Evolutionary conservation across 2,329 filamentous ascomycete species (phyloP).

Genomic region (Cladophialophora immunda): DNA sequence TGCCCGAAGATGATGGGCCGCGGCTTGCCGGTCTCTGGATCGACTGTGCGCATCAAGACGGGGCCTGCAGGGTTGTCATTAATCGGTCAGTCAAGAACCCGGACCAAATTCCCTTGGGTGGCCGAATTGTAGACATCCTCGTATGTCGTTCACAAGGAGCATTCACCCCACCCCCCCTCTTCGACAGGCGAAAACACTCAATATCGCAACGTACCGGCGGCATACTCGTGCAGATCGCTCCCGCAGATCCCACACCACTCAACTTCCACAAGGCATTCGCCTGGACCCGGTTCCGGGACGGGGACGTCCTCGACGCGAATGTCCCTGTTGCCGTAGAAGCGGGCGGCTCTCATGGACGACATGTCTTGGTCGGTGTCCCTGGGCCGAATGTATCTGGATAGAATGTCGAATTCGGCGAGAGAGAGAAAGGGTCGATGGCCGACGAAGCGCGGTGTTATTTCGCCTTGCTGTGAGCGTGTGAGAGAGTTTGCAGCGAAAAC

Average conservation of each 20-base stretch:
- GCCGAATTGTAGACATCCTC: no score
- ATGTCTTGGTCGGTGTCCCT: neutral
- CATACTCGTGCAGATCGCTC: conserved; percentile 54
- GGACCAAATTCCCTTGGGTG: no score
- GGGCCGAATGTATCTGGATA: no score
- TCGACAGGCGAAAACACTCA: neutral
- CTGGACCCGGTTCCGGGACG: conserved; percentile 49
- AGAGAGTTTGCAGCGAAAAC: no score
- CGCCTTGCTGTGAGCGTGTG: no score
- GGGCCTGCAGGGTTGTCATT: neutral
- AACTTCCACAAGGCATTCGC: conserved; percentile 49
- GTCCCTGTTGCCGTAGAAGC: conserved; percentile 54
- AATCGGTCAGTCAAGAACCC: neutral
- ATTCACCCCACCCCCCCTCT: no score
- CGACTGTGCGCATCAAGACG: conserved; percentile 15
- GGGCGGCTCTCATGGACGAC: conserved; percentile 53
- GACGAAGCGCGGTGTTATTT: no score
- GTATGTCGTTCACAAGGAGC: neutral
- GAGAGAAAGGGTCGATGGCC: no score
- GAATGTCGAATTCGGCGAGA: no score
- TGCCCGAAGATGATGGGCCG: conserved; percentile 62
- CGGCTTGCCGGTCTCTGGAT: conserved; percentile 60
- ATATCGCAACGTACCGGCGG: conserved; percentile 40
- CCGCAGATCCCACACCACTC: conserved; percentile 44
- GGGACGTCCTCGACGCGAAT: conserved; percentile 53